Conservation (phyloP, 768 basidiomycete species). For the Phanerochaete carnosa region DNA sequence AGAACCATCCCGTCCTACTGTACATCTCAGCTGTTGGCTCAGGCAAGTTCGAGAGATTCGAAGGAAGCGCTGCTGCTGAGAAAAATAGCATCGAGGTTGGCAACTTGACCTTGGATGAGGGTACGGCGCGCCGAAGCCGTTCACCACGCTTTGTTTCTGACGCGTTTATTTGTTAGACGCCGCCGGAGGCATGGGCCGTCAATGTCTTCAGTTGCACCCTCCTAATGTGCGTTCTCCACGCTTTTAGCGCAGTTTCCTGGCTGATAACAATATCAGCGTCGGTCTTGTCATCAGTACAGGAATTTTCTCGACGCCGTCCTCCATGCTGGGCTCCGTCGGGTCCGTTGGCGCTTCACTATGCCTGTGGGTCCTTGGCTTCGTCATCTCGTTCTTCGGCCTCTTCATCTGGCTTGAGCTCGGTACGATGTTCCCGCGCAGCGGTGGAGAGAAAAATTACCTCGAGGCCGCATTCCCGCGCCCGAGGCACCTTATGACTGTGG, state of each 20-base stretch:
- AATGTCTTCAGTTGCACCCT: conserved; percentile 57
- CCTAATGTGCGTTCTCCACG: conserved; percentile 41
- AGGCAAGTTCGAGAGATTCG: background rate
- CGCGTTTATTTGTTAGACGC: conserved; percentile 30
- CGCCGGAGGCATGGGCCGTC: conserved; percentile 54
- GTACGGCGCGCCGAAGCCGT: conserved; percentile 22
- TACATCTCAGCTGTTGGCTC: background rate
- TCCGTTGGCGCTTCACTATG: conserved; percentile 59
- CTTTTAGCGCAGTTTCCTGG: background rate
- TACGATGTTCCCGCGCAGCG: conserved; percentile 60
- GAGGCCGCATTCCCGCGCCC: conserved; percentile 47
- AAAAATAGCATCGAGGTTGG: conserved; percentile 34
- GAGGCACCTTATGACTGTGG: conserved; percentile 30
- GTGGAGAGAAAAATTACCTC: conserved; percentile 62
- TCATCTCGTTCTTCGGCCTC: conserved; percentile 54
- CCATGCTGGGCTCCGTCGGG: conserved; percentile 52
- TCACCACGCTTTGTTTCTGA: background rate
- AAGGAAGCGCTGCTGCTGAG: background rate
- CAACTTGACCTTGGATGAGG: conserved; percentile 48
- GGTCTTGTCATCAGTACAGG: conserved; percentile 61
- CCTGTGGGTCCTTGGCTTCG: conserved; percentile 64
- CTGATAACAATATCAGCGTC: conserved; percentile 19
- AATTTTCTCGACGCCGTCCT: conserved; percentile 61
- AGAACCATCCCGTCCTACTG: background rate
- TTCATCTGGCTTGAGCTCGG: conserved; percentile 66